Evolutionary conservation across 257 asterid genomes (phyloP), one percentile per base, ranked within the genome.

Genomic region (Henckelia pumila): DNA sequence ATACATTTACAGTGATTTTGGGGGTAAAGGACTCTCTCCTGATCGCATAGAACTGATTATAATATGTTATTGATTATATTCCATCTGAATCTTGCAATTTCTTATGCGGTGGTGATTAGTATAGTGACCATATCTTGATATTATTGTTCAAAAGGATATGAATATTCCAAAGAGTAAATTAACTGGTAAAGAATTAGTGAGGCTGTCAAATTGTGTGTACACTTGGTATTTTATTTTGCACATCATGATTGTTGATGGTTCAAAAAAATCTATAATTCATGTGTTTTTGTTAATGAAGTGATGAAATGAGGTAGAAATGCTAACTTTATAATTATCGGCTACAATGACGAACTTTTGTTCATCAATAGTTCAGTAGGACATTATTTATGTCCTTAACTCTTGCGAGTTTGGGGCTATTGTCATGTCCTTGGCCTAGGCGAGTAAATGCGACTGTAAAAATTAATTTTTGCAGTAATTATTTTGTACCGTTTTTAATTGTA

Each of bases 11-110:
- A n/a, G n/a, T n/a, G n/a, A n/a, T n/a, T n/a, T n/a, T n/a, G n/a
- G n/a, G n/a, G n/a, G n/a, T n/a, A n/a, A n/a, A n/a, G n/a, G n/a
- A n/a, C n/a, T n/a, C n/a, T n/a, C n/a, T n/a, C n/a, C n/a, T n/a
- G n/a, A n/a, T 52, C 91, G 88, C 49, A 75, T 77, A 57, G 81
- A 60, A 57, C 75, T 83, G 11, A 82, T 86, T 25, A 66, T 13
- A 79, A 90, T 86, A 82, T 67, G 82, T n/a, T 70, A 69, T 56
- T 61, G 3, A 6, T 40, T 40, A 60, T 23, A 30, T 37, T 61
- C 30, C 62, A 13, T 66, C 61, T 13, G n/a, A 8, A 32, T 57
- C 56, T 58, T 52, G 30, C 19, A 32, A 20, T 37, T 26, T n/a
- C 58, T 53, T 28, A 5, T 20, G 55, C 20, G 52, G 20, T 63